Percentiles rank a stretch among this genome's conserved stretches.
phyloP scores from a whole-genome alignment of 2,329 filamentous ascomycete genomes.

The Hirsutella minnesotensis region DNA sequence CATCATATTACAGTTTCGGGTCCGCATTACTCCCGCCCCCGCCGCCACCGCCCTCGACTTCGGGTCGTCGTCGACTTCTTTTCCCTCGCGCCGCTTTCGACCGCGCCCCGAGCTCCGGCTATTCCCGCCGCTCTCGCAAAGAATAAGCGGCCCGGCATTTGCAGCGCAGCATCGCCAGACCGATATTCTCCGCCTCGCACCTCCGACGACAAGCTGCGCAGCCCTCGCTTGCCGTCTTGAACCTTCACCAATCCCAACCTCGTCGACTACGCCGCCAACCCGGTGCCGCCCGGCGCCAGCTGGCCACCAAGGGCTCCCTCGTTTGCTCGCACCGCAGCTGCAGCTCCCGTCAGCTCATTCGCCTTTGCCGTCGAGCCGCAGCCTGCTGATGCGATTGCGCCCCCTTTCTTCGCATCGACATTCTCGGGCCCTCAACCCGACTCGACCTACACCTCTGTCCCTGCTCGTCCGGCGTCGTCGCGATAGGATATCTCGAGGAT shows the following conservation, averaged over 20 bases:
- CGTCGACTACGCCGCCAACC: neutral
- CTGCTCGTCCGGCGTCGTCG: neutral
- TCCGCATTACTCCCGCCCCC: neutral
- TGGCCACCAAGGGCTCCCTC: neutral
- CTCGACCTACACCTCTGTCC: neutral
- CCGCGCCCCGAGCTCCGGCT: too few relatives aligned
- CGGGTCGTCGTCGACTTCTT: too few relatives aligned
- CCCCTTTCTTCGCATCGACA: neutral
- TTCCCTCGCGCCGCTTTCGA: too few relatives aligned
- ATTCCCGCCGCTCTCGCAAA: too few relatives aligned
- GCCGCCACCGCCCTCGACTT: too few relatives aligned
- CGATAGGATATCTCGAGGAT: conserved; percentile 10
- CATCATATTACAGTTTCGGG: neutral
- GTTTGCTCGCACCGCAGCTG: conserved; percentile 1
- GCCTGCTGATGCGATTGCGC: neutral
- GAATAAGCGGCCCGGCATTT: too few relatives aligned
- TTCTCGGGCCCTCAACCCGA: neutral
- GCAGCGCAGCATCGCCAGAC: too few relatives aligned
- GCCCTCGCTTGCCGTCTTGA: too few relatives aligned
- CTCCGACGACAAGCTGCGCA: too few relatives aligned
- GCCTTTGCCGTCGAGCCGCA: neutral
- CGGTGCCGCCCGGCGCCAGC: neutral
- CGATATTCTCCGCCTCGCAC: too few relatives aligned
- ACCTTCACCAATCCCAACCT: neutral
- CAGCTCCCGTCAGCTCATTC: neutral